Evolutionary conservation across 306 rosid genomes (phyloP).

Genomic region (Begonia fuchsioides): DNA sequence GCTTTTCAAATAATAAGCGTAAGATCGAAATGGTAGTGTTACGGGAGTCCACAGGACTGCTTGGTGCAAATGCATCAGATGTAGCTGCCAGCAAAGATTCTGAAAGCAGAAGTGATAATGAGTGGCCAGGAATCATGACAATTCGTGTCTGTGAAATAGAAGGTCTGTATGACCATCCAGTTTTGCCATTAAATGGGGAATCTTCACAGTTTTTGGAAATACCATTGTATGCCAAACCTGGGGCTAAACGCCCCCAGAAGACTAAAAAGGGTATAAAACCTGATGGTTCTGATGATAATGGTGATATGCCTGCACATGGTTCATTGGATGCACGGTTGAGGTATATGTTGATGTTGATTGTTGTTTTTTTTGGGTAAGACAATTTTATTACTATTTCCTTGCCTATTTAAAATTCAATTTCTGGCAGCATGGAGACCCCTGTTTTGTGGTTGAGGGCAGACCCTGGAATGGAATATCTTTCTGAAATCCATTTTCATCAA

Average conservation of each 20-base stretch:
- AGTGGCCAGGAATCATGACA: constrained; percentile 99
- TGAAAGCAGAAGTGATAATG: constrained; percentile 72
- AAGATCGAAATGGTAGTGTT: constrained; percentile 90
- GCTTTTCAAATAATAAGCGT: constrained; percentile 87
- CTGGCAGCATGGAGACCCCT: constrained; percentile 72
- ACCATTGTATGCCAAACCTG: constrained; percentile 88
- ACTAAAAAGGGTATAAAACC: constrained; percentile 65
- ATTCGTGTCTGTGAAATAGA: constrained; percentile 92
- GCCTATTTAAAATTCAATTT: constrained; percentile 7
- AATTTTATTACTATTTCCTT: constrained; percentile 11
- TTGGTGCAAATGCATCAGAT: constrained; percentile 37
- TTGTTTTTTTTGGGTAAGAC: constrained; percentile 1
- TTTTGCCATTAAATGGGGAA: constrained; percentile 92
- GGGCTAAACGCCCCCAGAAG: constrained; percentile 86
- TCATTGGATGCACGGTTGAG: constrained; percentile 52
- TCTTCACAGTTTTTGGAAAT: constrained; percentile 83
- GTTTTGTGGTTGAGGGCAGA: constrained; percentile 94
- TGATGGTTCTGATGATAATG: constrained; percentile 94
- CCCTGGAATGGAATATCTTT: constrained; percentile 97
- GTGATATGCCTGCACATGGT: constrained; percentile 42
- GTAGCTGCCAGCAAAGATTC: constrained; percentile 42
- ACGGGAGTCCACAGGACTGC: constrained; percentile 67
- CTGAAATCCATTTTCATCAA: constrained; percentile 79
- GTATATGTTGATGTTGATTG: constrained; percentile 16
- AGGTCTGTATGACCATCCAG: constrained; percentile 95